A percentile compares a stretch with the other conserved stretches of the same genome.
Conservation (phyloP, 768 basidiomycete species). For the Calvatia gigantea region DNA sequence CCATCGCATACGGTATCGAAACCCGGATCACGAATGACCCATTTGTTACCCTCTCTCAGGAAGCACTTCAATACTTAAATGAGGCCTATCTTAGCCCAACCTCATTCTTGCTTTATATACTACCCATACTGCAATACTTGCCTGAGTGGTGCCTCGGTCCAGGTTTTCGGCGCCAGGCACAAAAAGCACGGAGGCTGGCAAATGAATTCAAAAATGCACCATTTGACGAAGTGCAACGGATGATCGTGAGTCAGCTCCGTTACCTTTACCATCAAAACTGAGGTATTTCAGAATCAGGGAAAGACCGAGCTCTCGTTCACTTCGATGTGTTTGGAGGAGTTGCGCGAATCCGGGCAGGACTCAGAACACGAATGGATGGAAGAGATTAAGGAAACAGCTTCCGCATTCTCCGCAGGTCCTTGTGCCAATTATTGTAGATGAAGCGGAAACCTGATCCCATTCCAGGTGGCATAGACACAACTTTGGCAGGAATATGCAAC, state of each 20-base stretch:
- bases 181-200: slow-evolving; percentile 27
- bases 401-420: slow-evolving; percentile 16
- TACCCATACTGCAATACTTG: slow-evolving; percentile 33
- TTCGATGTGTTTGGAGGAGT: slow-evolving; percentile 13
- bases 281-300: neutral
- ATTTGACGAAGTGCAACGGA: slow-evolving; percentile 17
- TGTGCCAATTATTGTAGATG: neutral
- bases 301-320: slow-evolving; percentile 15
- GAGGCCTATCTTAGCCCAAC: slow-evolving; percentile 24
- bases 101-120: slow-evolving; percentile 26
- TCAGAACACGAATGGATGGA: slow-evolving; percentile 8
- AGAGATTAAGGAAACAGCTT: slow-evolving; percentile 16
- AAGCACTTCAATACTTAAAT: slow-evolving; percentile 17
- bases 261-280: neutral
- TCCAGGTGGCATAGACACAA: slow-evolving; percentile 13
- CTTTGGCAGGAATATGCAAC: slow-evolving; percentile 32
- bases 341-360: slow-evolving; percentile 12
- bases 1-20: no score
- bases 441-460: neutral
- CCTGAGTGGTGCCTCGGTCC: slow-evolving; percentile 47
- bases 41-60: no score
- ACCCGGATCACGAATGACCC: no score
- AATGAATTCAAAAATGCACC: slow-evolving; percentile 32
- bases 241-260: slow-evolving; percentile 1
- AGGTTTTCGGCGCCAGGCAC: slow-evolving; percentile 38